Conservation (phyloP, 805 yeast species). For the Yamadazyma nakazawae region DNA sequence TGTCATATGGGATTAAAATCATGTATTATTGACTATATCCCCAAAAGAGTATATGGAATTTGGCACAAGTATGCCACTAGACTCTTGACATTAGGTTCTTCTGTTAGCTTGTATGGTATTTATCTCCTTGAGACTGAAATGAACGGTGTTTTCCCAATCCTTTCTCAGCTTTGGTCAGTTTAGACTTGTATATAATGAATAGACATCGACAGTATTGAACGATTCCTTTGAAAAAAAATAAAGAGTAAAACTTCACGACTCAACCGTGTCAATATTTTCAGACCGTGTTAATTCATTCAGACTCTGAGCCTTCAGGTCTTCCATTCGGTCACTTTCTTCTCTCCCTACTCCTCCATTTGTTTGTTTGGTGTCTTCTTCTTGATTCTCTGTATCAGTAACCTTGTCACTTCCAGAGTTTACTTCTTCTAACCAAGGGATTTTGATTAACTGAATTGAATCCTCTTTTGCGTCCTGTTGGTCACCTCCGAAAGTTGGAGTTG, state of each 20-base stretch:
- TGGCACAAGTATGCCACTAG: conserved; percentile 69
- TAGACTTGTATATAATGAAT: conserved; percentile 9
- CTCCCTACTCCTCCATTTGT: conserved; percentile 1
- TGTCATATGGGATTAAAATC: conserved; percentile 83
- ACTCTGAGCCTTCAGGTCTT: conserved; percentile 1
- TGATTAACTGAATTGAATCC: conserved; percentile 19
- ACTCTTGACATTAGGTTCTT: conserved; percentile 69
- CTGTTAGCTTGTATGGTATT: conserved; percentile 70
- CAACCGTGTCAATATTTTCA: too few relatives aligned
- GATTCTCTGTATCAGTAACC: neutral
- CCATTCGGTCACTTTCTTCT: conserved; percentile 1
- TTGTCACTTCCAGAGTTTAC: neutral
- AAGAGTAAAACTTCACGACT: too few relatives aligned
- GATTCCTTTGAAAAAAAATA: neutral
- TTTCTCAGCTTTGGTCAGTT: conserved; percentile 61
- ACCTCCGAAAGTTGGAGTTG: conserved; percentile 14
- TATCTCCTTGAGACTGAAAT: conserved; percentile 78
- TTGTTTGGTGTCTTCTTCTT: neutral
- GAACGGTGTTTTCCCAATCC: conserved; percentile 70
- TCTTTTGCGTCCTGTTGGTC: neutral
- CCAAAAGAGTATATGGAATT: conserved; percentile 76
- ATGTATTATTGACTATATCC: conserved; percentile 91
- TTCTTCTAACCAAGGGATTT: conserved; percentile 29
- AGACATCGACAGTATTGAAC: neutral
- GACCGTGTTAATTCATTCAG: too few relatives aligned